Evolutionary conservation across 2,329 filamentous ascomycete genomes (phyloP).

Genomic region (Penicillium griseofulvum): DNA sequence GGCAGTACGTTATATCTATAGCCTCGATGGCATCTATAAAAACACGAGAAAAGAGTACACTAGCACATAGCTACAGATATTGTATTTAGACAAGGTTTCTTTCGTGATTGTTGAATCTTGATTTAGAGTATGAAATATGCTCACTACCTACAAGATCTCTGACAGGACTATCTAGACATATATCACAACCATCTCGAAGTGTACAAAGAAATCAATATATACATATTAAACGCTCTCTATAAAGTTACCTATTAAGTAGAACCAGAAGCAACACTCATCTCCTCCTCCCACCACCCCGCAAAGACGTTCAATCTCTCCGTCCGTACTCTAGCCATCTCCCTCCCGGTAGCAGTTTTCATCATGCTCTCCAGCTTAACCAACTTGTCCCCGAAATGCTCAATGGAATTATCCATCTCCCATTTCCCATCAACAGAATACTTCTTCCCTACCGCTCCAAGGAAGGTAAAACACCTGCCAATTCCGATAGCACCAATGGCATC

Average conservation of each 20-base stretch:
- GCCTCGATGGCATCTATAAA: not conserved
- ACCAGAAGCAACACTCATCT: constrained; percentile 29
- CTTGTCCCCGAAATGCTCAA: constrained; percentile 76
- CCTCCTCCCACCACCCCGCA: constrained; percentile 55
- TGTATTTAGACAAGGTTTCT: not conserved
- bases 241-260: no score
- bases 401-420: constrained; percentile 60
- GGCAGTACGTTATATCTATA: constrained; percentile 8
- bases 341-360: constrained; percentile 60
- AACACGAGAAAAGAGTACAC: not conserved
- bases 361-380: constrained; percentile 61
- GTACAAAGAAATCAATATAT: not conserved
- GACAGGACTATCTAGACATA: not conserved
- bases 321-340: constrained; percentile 48
- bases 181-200: not conserved
- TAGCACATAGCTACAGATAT: not conserved
- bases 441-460: constrained; percentile 58
- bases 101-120: not conserved
- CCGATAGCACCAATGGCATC: constrained; percentile 88
- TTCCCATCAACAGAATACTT: constrained; percentile 23
- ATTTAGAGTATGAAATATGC: not conserved
- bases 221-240: no score
- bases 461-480: constrained; percentile 75
- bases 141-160: not conserved
- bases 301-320: constrained; percentile 52